Conservation (phyloP, 2,329 filamentous ascomycete genomes). For the Xylariaceae sp. region DNA sequence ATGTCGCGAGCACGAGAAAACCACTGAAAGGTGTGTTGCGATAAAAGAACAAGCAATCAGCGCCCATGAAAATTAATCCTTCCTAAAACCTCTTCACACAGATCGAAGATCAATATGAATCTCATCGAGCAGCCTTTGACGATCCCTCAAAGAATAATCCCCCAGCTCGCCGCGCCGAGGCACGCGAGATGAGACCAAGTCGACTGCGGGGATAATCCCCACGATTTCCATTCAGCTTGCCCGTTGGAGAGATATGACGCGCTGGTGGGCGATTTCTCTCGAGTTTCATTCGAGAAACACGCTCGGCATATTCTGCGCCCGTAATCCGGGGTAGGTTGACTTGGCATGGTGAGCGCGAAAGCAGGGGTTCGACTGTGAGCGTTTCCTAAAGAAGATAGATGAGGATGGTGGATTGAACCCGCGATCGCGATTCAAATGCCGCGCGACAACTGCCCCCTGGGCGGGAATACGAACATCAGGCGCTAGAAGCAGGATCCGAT, state of each 20-base stretch:
- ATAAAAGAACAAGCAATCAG: too few relatives aligned
- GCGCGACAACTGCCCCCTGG: too few relatives aligned
- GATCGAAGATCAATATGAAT: not conserved
- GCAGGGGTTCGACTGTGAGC: too few relatives aligned
- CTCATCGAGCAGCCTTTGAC: not conserved
- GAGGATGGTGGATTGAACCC: too few relatives aligned
- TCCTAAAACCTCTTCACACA: not conserved
- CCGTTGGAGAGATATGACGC: slow-evolving; percentile 3
- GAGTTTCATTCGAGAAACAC: not conserved
- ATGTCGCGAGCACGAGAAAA: not conserved
- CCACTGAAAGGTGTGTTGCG: not conserved
- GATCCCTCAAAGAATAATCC: not conserved
- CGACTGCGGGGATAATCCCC: slow-evolving; percentile 1
- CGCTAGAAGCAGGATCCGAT: too few relatives aligned
- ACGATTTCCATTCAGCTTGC: slow-evolving; percentile 2
- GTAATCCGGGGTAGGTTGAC: not conserved
- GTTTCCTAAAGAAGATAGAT: too few relatives aligned
- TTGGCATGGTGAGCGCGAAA: not conserved
- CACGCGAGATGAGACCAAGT: not conserved
- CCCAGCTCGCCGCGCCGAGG: not conserved
- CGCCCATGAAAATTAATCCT: not conserved
- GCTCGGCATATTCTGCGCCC: not conserved
- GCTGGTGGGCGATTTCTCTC: not conserved
- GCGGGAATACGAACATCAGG: too few relatives aligned
- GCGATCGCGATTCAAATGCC: too few relatives aligned